Evolutionary conservation across 306 rosid genomes (phyloP), one percentile per base, ranked within the genome.

Genomic region (Quercus bicolor): DNA sequence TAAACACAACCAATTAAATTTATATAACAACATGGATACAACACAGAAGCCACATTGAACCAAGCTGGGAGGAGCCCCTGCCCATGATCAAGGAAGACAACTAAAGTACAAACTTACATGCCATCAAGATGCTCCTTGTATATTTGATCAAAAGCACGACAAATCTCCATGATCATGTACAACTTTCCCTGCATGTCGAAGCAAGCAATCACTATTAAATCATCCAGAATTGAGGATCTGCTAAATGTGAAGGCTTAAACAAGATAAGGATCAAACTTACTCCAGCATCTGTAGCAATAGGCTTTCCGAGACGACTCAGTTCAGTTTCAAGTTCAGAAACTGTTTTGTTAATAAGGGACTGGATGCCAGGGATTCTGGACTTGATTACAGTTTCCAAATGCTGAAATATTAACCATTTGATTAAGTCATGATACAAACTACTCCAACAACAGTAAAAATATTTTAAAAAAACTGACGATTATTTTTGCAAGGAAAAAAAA

Each of bases 81-180:
- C 37, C 31, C 40, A 26, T 19, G 72, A 51, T 70, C 61, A 56
- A 54, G 79, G 34, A 34, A 51, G 70, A 78, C 6, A 18, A 28
- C 29, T 51, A 26, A 81, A 80, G 69, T 48, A 40, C 26, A 72
- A n/a, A 87, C 98, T 66, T 88, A 94, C 98, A 90, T 92, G 74
- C 98, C 98, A 86, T 94, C 97, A 61, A 94, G 98, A 83, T 92
- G 98, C 70, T 94, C 98, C 82, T 94, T 94, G 87, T 89, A 92
- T 81, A 84, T 94, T 77, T 86, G 93, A 80, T 94, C 98, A 59
- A 94, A 94, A 52, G 89, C 29, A 52, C 97, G 96, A 78, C 97
- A 90, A 83, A 94, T 94, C 84, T 94, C 98, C 97, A 92, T 90
- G 87, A 94, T 89, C 76, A 91, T 87, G 77, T 94, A 92, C 83